These are phyloP conservation scores for Aegilops umbellulata DNA, from an alignment of 176 grass and related monocot species.

Conservation along the genomic window DNA sequence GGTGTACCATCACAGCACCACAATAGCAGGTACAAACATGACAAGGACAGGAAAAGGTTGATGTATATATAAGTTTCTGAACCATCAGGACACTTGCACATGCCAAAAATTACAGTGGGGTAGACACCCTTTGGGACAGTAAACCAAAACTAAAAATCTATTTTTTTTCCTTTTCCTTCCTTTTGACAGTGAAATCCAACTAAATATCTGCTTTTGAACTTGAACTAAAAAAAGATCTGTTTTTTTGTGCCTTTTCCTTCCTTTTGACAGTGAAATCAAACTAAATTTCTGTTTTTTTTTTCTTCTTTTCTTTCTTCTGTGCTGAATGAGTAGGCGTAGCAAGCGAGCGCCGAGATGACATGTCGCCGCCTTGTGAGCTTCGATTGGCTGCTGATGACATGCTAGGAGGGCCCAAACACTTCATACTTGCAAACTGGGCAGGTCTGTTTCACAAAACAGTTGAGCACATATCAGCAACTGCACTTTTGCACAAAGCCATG, in stretches of 20 bases:
- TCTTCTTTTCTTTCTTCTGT: not conserved
- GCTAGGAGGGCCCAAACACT: slow-evolving; percentile 60
- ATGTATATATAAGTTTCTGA: not conserved
- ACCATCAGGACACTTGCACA: not conserved
- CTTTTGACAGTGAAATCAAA: not conserved
- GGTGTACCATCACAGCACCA: not conserved
- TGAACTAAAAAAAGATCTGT: not conserved
- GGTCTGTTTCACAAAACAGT: slow-evolving; percentile 42
- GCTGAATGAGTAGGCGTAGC: not conserved
- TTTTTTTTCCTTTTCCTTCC: not conserved
- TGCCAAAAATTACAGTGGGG: not conserved
- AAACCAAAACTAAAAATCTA: not conserved
- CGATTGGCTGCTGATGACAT: not conserved
- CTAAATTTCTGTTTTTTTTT: not conserved
- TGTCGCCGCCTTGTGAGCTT: not conserved
- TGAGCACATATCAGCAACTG: slow-evolving; percentile 1
- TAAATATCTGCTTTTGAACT: not conserved
- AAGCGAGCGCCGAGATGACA: not conserved
- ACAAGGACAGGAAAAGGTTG: not conserved
- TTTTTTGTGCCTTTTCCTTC: not conserved
- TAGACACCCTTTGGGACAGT: not conserved
- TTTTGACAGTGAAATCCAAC: not conserved
- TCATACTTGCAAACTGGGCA: slow-evolving; percentile 89
- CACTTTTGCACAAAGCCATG: not conserved
- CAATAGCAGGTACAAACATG: not conserved